phyloP scores from a whole-genome alignment of 2,329 filamentous ascomycete genomes.

The Colletotrichum sp. region DNA sequence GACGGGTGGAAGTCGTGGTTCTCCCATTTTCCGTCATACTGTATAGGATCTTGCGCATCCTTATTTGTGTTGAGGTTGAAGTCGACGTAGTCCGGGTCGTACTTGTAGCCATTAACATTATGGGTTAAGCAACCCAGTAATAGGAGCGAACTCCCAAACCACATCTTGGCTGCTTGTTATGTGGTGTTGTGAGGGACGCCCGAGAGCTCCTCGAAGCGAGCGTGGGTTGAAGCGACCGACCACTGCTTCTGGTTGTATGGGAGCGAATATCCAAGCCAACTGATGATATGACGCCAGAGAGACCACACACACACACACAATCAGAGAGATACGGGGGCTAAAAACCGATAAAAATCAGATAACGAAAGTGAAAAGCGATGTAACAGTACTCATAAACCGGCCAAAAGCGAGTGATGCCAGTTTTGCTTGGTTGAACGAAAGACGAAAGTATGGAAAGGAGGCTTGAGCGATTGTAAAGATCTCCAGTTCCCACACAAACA shows the following conservation, averaged over 20 bases:
- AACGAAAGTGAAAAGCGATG: background rate
- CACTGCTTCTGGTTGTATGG: background rate
- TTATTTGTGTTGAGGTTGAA: conserved; percentile 68
- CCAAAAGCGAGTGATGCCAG: conserved; percentile 20
- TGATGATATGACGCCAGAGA: background rate
- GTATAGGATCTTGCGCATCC: conserved; percentile 55
- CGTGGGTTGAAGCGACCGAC: background rate
- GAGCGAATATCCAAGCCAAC: background rate
- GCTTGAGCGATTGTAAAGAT: conserved; percentile 18
- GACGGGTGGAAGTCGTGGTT: conserved; percentile 57
- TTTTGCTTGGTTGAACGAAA: conserved; percentile 11
- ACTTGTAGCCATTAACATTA: conserved; percentile 28
- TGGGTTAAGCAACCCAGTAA: conserved; percentile 17
- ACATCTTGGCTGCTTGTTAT: conserved; percentile 13
- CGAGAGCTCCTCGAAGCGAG: conserved; percentile 17
- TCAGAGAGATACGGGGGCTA: background rate
- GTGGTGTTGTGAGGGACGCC: conserved; percentile 4
- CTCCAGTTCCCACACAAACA: conserved; percentile 15
- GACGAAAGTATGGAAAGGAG: conserved; percentile 16
- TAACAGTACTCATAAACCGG: conserved; percentile 5
- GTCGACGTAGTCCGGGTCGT: conserved; percentile 35
- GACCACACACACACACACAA: background rate
- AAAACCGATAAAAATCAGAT: background rate
- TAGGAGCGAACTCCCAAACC: conserved; percentile 15
- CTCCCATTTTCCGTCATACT: conserved; percentile 63